Percentiles rank a stretch among this genome's conserved stretches.
These are phyloP conservation scores for Margaritispora aquatica DNA, from an alignment of 495 filamentous ascomycete species.

Conservation along the genomic window DNA sequence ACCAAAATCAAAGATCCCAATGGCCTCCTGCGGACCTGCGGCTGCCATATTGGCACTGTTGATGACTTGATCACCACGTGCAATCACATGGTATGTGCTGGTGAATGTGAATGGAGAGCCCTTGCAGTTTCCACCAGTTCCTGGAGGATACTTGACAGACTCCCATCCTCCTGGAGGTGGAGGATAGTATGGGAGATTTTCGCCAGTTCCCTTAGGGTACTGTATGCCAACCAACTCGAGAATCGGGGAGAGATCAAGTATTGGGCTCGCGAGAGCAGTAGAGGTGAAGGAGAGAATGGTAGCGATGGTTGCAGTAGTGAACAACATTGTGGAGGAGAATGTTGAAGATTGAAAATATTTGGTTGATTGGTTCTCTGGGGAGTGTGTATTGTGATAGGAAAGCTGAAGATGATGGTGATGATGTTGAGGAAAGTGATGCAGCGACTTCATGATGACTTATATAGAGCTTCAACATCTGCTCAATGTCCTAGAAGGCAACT, in stretches of 20 bases:
- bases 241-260: neutral
- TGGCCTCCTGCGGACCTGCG: constrained; percentile 1
- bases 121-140: neutral
- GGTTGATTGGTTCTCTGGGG: neutral
- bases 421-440: neutral
- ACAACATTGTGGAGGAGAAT: neutral
- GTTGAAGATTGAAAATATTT: neutral
- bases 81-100: constrained; percentile 31
- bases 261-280: neutral
- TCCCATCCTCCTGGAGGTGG: constrained; percentile 15
- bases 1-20: neutral
- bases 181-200: constrained; percentile 14
- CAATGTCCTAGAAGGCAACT: neutral
- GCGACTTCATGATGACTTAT: neutral
- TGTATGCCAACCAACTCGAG: constrained; percentile 6
- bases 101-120: constrained; percentile 28
- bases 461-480: neutral
- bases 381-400: neutral
- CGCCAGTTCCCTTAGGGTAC: constrained; percentile 12
- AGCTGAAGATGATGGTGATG: neutral
- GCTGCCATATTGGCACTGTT: constrained; percentile 25
- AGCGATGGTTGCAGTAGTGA: neutral
- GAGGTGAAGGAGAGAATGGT: neutral
- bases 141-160: constrained; percentile 9
- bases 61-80: constrained; percentile 32